Evolutionary conservation across 345 rosid genomes (phyloP), one percentile per base, ranked within the genome.

Genomic region (Melastoma malabathricum): DNA sequence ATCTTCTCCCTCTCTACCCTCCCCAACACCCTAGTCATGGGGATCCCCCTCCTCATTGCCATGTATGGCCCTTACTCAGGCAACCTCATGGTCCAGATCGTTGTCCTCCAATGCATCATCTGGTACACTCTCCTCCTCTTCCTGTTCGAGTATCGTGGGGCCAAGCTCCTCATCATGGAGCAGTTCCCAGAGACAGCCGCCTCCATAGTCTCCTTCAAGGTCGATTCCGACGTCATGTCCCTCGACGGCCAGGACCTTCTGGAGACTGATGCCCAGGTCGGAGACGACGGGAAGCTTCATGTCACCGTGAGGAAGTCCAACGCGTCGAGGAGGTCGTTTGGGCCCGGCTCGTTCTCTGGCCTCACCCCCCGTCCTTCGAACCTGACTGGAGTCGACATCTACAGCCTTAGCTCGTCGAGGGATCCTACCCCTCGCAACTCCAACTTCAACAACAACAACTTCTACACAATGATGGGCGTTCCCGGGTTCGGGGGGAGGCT

Each of bases 141-240:
- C 52, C 59, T 90, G 31, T 87, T 90, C 52, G 98, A 90, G 74
- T 90, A 80, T 56, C 82, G 98, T 1, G 95, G 95, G 6, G 98
- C 98, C 3, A 82, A 77, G 72, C 62, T 90, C 56, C 66, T 90
- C 13, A 87, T 90, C 43, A 76, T 79, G 75, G 98, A 90, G 72
- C 98, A 90, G 68, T 90, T 90, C 49, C 98, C 98, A 2, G 96
- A 82, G 72, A 84, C 96, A 0, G 98, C 86, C 0, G 98, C 81
- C 1, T 80, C 95, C n/a, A 90, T 87, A 4, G 87, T 84, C 2
- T 90, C 98, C 2, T 84, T 90, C 51, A 84, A 82, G 38, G 96
- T 90, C 0, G 96, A 90, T 46, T 81, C 98, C 52, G 98, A 87
- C 51, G 84, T 87, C 18, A 75, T 87, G 58, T 90, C 98, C 0